Evolutionary conservation across 306 rosid species (phyloP).

Genomic region (Rosa rugosa): DNA sequence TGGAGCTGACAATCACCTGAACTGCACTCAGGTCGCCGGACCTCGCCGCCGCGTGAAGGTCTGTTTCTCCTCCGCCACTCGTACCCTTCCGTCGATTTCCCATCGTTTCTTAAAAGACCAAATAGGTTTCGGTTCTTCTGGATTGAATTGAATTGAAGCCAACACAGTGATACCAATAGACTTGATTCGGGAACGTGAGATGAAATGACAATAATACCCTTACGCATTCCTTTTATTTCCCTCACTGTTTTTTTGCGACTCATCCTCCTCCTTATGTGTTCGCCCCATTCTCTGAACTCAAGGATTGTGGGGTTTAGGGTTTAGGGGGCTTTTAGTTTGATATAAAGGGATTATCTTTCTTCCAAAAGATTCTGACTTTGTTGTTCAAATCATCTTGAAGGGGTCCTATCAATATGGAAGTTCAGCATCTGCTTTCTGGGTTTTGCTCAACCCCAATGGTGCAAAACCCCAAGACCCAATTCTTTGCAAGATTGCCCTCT

Average conservation of each 20-base stretch:
- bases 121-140: neutral
- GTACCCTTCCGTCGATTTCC: slow-evolving; percentile 43
- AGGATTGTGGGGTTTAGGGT: neutral
- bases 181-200: neutral
- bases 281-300: neutral
- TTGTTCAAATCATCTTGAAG: neutral
- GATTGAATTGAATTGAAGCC: neutral
- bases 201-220: neutral
- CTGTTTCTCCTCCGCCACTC: slow-evolving; percentile 33
- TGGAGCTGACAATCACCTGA: slow-evolving; percentile 54
- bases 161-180: neutral
- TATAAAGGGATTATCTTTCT: neutral
- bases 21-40: slow-evolving; percentile 67
- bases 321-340: neutral
- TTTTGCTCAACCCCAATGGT: slow-evolving; percentile 35
- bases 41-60: slow-evolving; percentile 81
- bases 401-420: slow-evolving; percentile 31
- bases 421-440: slow-evolving; percentile 32
- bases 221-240: neutral
- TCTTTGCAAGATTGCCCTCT: slow-evolving; percentile 18
- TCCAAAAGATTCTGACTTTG: neutral
- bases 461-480: slow-evolving; percentile 28
- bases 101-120: slow-evolving; percentile 16
- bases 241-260: neutral
- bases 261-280: neutral